Conservation (phyloP, 2,329 filamentous ascomycete species). For the Colletotrichum eleusines region DNA sequence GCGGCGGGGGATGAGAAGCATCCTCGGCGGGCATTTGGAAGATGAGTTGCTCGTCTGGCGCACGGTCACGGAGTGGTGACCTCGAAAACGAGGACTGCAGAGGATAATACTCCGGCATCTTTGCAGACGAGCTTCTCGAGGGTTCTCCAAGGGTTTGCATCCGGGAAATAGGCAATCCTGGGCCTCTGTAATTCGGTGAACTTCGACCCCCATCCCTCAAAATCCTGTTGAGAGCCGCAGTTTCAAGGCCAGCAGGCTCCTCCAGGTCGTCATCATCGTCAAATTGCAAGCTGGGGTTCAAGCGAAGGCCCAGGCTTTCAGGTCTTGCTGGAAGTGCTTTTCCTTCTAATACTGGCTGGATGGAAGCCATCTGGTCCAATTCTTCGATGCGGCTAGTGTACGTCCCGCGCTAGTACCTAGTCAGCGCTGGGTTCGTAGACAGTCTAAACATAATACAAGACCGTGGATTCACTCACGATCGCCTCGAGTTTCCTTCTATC, state of each 20-base stretch:
- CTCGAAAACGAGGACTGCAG: slow-evolving; percentile 68
- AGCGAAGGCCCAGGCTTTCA: slow-evolving; percentile 66
- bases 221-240: slow-evolving; percentile 65
- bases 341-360: slow-evolving; percentile 60
- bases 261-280: slow-evolving; percentile 54
- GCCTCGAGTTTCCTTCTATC: slow-evolving; percentile 92
- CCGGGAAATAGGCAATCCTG: slow-evolving; percentile 41
- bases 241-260: slow-evolving; percentile 62
- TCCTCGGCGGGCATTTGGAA: slow-evolving; percentile 66
- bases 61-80: slow-evolving; percentile 57
- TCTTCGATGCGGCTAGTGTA: slow-evolving; percentile 93
- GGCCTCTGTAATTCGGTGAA: slow-evolving; percentile 8
- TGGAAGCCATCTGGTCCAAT: slow-evolving; percentile 77
- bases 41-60: slow-evolving; percentile 47
- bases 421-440: slow-evolving; percentile 10
- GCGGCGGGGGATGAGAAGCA: slow-evolving; percentile 76
- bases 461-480: slow-evolving; percentile 74
- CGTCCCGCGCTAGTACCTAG: slow-evolving; percentile 76
- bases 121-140: slow-evolving; percentile 34
- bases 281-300: slow-evolving; percentile 50
- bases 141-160: slow-evolving; percentile 25
- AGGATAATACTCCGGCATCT: slow-evolving; percentile 46
- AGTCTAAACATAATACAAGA: neutral
- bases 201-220: slow-evolving; percentile 19
- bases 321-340: slow-evolving; percentile 83